Conservation (phyloP, 1,284 basidiomycete genomes). For the Hymenochaete sp. region DNA sequence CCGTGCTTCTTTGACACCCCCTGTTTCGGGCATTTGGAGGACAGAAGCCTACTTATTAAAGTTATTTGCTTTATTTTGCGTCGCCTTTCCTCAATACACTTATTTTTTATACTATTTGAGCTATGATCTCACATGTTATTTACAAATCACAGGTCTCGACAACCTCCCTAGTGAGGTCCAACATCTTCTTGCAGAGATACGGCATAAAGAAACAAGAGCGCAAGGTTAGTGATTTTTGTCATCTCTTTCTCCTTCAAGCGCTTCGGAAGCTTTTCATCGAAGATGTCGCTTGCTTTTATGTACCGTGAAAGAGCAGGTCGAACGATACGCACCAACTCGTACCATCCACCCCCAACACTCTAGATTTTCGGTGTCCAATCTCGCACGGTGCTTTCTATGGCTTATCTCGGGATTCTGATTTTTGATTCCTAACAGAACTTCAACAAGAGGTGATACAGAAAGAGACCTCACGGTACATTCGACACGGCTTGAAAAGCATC, state of each 20-base stretch:
- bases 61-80: not conserved
- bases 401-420: conserved; percentile 1
- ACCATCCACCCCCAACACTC: not conserved
- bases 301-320: not conserved
- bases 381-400: not conserved
- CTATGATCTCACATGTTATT: no score
- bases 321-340: not conserved
- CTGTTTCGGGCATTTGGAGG: no score
- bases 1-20: not conserved
- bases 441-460: conserved; percentile 46
- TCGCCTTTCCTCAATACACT: not conserved
- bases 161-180: conserved; percentile 69
- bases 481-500: conserved; percentile 31
- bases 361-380: no score
- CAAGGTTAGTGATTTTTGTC: conserved; percentile 35
- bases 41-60: no score
- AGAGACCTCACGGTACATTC: conserved; percentile 45
- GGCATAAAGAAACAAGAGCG: conserved; percentile 43
- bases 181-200: conserved; percentile 65
- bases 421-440: conserved; percentile 32
- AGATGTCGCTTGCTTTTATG: no score
- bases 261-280: no score
- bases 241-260: no score
- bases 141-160: conserved; percentile 47
- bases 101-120: not conserved